Evolutionary conservation across 768 basidiomycete genomes (phyloP).

Genomic region (Termitomyces sp.): DNA sequence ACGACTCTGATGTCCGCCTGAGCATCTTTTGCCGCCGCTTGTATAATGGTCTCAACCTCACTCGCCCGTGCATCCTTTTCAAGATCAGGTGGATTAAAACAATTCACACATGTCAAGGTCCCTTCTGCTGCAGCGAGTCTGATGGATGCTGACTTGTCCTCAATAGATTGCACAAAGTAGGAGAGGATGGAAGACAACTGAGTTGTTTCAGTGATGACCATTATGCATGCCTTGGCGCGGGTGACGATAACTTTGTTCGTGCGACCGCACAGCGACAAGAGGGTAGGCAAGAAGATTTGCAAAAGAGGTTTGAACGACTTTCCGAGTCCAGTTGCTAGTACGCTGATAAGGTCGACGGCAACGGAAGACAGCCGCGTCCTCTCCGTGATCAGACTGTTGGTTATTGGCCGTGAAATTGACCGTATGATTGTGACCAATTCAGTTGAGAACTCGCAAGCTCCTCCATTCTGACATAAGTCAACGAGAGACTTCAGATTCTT

Average conservation of each 20-base stretch:
- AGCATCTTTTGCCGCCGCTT: slow-evolving; percentile 62
- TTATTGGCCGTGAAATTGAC: slow-evolving; percentile 14
- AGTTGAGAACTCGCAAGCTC: slow-evolving; percentile 14
- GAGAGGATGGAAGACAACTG: slow-evolving; percentile 64
- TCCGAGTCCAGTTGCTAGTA: slow-evolving; percentile 58
- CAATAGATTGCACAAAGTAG: slow-evolving; percentile 52
- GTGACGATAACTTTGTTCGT: slow-evolving; percentile 76
- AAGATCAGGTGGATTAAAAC: slow-evolving; percentile 75
- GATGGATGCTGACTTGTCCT: slow-evolving; percentile 66
- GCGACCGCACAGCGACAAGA: slow-evolving; percentile 65
- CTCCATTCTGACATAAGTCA: slow-evolving; percentile 11
- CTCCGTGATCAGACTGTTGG: slow-evolving; percentile 14
- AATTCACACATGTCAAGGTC: slow-evolving; percentile 62
- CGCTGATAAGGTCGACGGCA: slow-evolving; percentile 11
- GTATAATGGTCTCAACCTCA: slow-evolving; percentile 71
- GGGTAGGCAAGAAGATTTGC: slow-evolving; percentile 60
- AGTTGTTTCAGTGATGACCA: slow-evolving; percentile 59
- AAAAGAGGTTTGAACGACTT: slow-evolving; percentile 64
- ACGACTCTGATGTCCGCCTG: slow-evolving; percentile 72
- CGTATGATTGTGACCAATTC: slow-evolving; percentile 14
- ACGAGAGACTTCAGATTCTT: slow-evolving; percentile 8
- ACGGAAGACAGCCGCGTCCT: slow-evolving; percentile 16
- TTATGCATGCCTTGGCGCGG: slow-evolving; percentile 59
- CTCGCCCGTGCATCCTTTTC: slow-evolving; percentile 63
- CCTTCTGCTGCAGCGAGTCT: slow-evolving; percentile 66